These are phyloP conservation scores for Blastobotrys peoriensis DNA, from an alignment of 805 yeast genomes.

Conservation along the genomic window DNA sequence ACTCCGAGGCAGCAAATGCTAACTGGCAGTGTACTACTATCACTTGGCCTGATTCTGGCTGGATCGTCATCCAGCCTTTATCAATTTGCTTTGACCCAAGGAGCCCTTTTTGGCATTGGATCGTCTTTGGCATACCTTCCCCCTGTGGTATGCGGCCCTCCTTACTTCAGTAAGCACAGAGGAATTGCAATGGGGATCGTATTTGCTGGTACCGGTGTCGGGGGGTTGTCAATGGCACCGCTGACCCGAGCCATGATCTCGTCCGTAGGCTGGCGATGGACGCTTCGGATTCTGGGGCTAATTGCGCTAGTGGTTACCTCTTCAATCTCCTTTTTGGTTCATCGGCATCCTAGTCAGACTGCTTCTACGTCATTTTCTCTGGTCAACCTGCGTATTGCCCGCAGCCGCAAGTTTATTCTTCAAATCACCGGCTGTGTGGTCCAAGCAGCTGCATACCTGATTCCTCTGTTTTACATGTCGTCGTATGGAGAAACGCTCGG, in stretches of 20 bases:
- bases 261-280: constrained; percentile 17
- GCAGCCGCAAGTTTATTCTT: constrained; percentile 11
- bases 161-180: constrained; percentile 18
- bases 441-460: constrained; percentile 19
- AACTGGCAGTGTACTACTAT: constrained; percentile 9
- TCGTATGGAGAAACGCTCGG: constrained; percentile 18
- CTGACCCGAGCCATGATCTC: constrained; percentile 11
- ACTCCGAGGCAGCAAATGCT: constrained; percentile 8
- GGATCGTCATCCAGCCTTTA: constrained; percentile 8
- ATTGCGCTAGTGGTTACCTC: constrained; percentile 10
- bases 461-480: constrained; percentile 19
- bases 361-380: not conserved
- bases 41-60: constrained; percentile 15
- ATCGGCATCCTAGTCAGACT: constrained; percentile 4
- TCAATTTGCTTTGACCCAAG: constrained; percentile 20
- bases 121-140: constrained; percentile 17
- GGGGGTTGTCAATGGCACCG: constrained; percentile 21
- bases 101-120: constrained; percentile 17
- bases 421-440: constrained; percentile 14
- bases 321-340: constrained; percentile 12
- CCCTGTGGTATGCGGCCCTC: constrained; percentile 20
- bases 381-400: constrained; percentile 11
- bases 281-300: constrained; percentile 16
- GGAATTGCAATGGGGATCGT: constrained; percentile 24
- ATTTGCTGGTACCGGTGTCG: constrained; percentile 23